These are phyloP conservation scores for Colletotrichum aenigma DNA, from an alignment of 2,329 filamentous ascomycete genomes.

Conservation along the genomic window DNA sequence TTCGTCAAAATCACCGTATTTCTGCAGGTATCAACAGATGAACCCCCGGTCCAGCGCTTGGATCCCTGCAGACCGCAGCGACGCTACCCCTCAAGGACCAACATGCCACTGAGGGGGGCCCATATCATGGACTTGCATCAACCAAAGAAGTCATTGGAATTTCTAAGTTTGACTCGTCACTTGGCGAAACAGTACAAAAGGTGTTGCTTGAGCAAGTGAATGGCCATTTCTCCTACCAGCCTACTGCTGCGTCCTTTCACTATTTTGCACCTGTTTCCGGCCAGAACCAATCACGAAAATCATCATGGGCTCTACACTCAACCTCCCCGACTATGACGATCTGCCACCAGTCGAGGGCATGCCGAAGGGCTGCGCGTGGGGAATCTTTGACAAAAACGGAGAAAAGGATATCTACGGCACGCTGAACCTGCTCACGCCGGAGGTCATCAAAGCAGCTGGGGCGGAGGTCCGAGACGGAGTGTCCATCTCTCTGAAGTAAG, in stretches of 20 bases:
- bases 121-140: neutral
- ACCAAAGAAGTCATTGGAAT: neutral
- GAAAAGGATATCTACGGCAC: conserved; percentile 55
- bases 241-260: neutral
- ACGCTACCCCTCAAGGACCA: neutral
- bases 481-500: conserved; percentile 58
- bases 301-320: neutral
- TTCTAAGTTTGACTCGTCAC: neutral
- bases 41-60: neutral
- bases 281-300: neutral
- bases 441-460: conserved; percentile 44
- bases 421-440: conserved; percentile 55
- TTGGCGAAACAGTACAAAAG: neutral
- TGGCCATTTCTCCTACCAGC: accelerated
- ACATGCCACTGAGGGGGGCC: neutral
- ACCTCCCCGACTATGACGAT: conserved; percentile 48
- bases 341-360: conserved; percentile 46
- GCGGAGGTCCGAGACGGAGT: conserved; percentile 50
- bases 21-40: neutral
- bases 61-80: neutral
- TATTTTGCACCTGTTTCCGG: neutral
- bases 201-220: neutral
- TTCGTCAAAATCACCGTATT: neutral
- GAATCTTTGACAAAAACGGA: conserved; percentile 54
- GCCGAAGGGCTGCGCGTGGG: conserved; percentile 56